A percentile compares a stretch with the other conserved stretches of the same genome.
phyloP scores from a whole-genome alignment of 371 early-diverging fungal genomes.

The Actinomortierella wolfii region DNA sequence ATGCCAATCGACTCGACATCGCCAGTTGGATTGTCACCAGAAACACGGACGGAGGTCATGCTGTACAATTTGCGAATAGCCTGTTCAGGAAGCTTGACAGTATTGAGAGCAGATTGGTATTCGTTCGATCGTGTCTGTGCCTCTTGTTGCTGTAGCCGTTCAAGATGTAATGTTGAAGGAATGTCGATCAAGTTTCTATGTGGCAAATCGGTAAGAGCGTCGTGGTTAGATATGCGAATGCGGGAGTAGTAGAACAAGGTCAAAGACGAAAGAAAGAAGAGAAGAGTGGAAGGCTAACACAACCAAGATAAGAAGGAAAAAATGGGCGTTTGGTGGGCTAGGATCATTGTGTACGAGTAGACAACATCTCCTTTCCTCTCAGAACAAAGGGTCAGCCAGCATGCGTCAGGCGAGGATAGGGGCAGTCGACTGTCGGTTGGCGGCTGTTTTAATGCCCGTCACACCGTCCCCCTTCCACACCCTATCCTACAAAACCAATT shows the following conservation, averaged over 20 bases:
- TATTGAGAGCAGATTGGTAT: slow-evolving; percentile 40
- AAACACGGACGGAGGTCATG: slow-evolving; percentile 30
- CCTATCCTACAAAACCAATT: no score
- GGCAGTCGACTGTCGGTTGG: no score
- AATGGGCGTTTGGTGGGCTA: neutral
- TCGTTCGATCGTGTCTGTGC: slow-evolving; percentile 35
- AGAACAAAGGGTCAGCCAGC: no score
- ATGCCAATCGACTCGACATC: slow-evolving; percentile 5
- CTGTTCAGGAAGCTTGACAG: slow-evolving; percentile 27
- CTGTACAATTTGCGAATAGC: slow-evolving; percentile 21
- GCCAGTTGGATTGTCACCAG: slow-evolving; percentile 10
- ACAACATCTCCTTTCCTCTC: no score
- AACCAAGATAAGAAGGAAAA: neutral
- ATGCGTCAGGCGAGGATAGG: no score
- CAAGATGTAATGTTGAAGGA: slow-evolving; percentile 41
- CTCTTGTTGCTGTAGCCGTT: slow-evolving; percentile 39
- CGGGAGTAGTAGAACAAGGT: no score
- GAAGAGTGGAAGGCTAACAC: neutral
- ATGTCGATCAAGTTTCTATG: slow-evolving; percentile 43
- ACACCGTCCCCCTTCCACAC: no score
- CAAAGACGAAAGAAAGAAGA: neutral
- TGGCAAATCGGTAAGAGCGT: no score
- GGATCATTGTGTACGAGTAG: neutral
- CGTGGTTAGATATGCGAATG: no score
- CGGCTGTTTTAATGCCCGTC: no score